These are phyloP conservation scores for Aspergillus campestris DNA, from an alignment of 495 filamentous ascomycete genomes.

Conservation along the genomic window DNA sequence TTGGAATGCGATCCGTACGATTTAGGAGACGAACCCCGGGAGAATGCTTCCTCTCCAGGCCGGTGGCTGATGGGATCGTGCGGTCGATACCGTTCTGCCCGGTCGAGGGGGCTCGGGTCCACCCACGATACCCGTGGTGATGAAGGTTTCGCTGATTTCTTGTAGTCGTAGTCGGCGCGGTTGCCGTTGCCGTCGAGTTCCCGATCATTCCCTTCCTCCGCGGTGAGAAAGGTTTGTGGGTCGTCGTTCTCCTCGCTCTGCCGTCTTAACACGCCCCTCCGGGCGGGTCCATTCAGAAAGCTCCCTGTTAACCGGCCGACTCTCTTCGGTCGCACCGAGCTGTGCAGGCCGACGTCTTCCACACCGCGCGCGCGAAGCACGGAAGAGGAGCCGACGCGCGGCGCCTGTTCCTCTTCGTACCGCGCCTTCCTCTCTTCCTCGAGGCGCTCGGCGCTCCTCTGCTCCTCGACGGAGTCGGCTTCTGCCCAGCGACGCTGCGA, in stretches of 20 bases:
- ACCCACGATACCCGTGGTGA: slow-evolving; percentile 41
- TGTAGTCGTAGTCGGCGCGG: slow-evolving; percentile 22
- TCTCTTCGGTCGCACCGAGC: slow-evolving; percentile 65
- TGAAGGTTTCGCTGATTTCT: slow-evolving; percentile 23
- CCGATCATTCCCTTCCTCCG: slow-evolving; percentile 20
- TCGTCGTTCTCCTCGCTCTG: slow-evolving; percentile 65
- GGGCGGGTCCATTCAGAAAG: slow-evolving; percentile 66
- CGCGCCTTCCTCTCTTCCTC: slow-evolving; percentile 37
- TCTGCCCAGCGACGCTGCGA: slow-evolving; percentile 29
- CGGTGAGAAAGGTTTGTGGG: slow-evolving; percentile 18
- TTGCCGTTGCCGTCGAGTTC: slow-evolving; percentile 16
- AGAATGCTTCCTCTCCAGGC: slow-evolving; percentile 25
- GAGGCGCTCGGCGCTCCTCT: slow-evolving; percentile 33
- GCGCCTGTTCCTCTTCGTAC: slow-evolving; percentile 35
- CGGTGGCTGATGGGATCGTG: slow-evolving; percentile 13
- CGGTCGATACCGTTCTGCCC: slow-evolving; percentile 18
- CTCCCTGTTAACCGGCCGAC: slow-evolving; percentile 61
- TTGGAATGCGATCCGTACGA: slow-evolving; percentile 34
- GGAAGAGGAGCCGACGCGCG: slow-evolving; percentile 43
- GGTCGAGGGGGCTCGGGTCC: slow-evolving; percentile 30
- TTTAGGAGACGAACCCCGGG: slow-evolving; percentile 32
- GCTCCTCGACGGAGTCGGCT: slow-evolving; percentile 24
- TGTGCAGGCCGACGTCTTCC: slow-evolving; percentile 53
- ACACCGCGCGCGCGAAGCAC: slow-evolving; percentile 38
- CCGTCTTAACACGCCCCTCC: slow-evolving; percentile 57